Evolutionary conservation across 495 filamentous ascomycete genomes (phyloP), one percentile per base, ranked within the genome.

Genomic region (Aspergillus avenaceus): DNA sequence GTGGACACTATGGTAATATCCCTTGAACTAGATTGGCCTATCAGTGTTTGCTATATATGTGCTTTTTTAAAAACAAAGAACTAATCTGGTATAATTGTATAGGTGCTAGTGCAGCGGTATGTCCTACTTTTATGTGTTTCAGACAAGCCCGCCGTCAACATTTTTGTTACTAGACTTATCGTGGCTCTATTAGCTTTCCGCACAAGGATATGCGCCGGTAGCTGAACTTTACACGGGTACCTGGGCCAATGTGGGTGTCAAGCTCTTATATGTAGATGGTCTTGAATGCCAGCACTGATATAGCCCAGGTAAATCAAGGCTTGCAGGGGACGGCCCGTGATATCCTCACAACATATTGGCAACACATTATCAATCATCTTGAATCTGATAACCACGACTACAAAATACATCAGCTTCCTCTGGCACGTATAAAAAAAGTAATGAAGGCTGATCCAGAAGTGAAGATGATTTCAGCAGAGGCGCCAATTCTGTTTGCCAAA

Each of bases 371-470:
- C 78, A 90, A 84, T 50, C 88, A 95, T 61, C 82, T 98, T 45
- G 93, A 98, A 72, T 86, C 77, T 32, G 95, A 97, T 56, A 88
- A 88, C 28, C 93, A 98, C 67, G 95, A 98, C 66, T 98, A 96
- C 75, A 98, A 98, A 67, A 76, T 96, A 41, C 93, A 98, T 60
- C 93, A 97, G 67, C 75, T 98, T 26, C 93, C 93, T 2, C 78
- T 98, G 41, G 93, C 93, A 21, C 87, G 93, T 34, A 98, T 98
- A 70, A 98, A 97, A 79, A 98, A 98, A 66, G 93, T 98, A 58
- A 98, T 98, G 93, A 98, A 98, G 71, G 93, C 93, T 2, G 93
- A 98, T 57, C 93, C 93, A 1, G 93, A 98, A 55, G 93, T 98
- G 42, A 98, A 98, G 73, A 98, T 98, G 93, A 98, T 98, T 44